These are phyloP conservation scores for Naganishia kalamii DNA, from an alignment of 768 basidiomycete genomes.

Conservation along the genomic window DNA sequence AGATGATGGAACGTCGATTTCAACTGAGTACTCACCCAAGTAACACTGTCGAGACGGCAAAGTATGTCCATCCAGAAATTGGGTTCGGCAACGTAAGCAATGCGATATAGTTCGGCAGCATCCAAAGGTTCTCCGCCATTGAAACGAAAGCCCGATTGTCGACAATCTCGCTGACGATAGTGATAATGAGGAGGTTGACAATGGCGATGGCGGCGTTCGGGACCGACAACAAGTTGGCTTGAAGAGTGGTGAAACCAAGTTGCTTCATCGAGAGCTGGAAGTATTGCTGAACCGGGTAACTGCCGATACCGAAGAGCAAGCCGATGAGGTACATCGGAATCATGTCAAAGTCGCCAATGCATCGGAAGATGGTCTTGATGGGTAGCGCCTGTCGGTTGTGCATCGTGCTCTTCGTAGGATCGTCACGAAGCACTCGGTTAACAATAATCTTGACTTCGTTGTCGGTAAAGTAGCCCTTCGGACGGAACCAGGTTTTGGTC, in stretches of 20 bases:
- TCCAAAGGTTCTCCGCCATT: slow-evolving; percentile 42
- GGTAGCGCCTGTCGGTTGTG: slow-evolving; percentile 43
- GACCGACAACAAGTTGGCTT: slow-evolving; percentile 43
- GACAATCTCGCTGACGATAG: slow-evolving; percentile 27
- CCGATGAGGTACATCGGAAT: slow-evolving; percentile 45
- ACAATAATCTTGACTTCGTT: slow-evolving; percentile 44
- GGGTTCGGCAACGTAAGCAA: slow-evolving; percentile 23
- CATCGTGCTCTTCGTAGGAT: slow-evolving; percentile 29
- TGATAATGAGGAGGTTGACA: slow-evolving; percentile 37
- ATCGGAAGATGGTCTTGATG: slow-evolving; percentile 30
- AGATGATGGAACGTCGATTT: background rate
- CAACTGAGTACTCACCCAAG: slow-evolving; percentile 21
- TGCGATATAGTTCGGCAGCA: slow-evolving; percentile 41
- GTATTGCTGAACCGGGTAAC: slow-evolving; percentile 35
- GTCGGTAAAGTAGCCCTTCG: slow-evolving; percentile 45
- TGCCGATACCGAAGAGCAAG: slow-evolving; percentile 39
- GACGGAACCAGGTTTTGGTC: slow-evolving; percentile 37
- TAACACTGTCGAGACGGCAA: slow-evolving; percentile 40
- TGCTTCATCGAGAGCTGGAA: slow-evolving; percentile 38
- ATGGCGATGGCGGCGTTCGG: slow-evolving; percentile 38
- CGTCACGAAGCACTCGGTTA: slow-evolving; percentile 36
- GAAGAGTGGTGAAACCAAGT: slow-evolving; percentile 43
- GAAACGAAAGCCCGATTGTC: slow-evolving; percentile 22
- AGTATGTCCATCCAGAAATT: slow-evolving; percentile 36
- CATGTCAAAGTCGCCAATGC: slow-evolving; percentile 40